Percentiles rank a stretch among this genome's conserved stretches.
Conservation (phyloP, 768 basidiomycete species). For the Leccinum fibrillosum region DNA sequence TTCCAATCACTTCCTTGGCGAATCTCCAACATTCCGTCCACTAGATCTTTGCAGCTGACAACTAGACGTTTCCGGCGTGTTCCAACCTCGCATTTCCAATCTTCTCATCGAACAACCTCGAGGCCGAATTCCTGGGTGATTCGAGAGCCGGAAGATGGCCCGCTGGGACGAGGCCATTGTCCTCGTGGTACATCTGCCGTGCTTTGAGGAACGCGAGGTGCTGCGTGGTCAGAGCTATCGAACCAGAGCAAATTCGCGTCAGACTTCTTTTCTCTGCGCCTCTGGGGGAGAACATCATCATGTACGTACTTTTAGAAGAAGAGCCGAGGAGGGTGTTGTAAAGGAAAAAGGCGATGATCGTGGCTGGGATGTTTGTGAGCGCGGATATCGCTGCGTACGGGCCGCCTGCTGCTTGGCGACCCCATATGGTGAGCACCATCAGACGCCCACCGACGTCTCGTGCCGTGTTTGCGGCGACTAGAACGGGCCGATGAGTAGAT, state of each 20-base stretch:
- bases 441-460: conserved; percentile 67
- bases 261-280: conserved; percentile 6
- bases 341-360: conserved; percentile 47
- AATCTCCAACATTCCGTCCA: background rate
- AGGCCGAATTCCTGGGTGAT: background rate
- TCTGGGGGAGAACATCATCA: background rate
- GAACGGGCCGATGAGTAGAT: background rate
- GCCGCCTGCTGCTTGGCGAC: conserved; percentile 47
- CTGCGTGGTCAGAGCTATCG: conserved; percentile 22
- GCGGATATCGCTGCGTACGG: conserved; percentile 61
- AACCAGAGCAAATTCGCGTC: conserved; percentile 1
- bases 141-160: conserved; percentile 21
- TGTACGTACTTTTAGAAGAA: conserved; percentile 51
- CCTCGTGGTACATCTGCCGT: conserved; percentile 23
- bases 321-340: conserved; percentile 60
- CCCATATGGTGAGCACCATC: conserved; percentile 62
- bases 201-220: conserved; percentile 23
- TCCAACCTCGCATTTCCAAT: background rate
- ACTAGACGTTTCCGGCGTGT: conserved; percentile 14
- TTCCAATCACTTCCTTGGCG: conserved; percentile 1
- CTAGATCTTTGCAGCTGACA: background rate
- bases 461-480: conserved; percentile 63
- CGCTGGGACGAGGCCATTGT: conserved; percentile 19
- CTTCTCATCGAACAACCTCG: conserved; percentile 14
- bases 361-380: conserved; percentile 65